phyloP scores from a whole-genome alignment of 225 moss, liverwort and hornwort genomes.

The Marchantia paleacea region DNA sequence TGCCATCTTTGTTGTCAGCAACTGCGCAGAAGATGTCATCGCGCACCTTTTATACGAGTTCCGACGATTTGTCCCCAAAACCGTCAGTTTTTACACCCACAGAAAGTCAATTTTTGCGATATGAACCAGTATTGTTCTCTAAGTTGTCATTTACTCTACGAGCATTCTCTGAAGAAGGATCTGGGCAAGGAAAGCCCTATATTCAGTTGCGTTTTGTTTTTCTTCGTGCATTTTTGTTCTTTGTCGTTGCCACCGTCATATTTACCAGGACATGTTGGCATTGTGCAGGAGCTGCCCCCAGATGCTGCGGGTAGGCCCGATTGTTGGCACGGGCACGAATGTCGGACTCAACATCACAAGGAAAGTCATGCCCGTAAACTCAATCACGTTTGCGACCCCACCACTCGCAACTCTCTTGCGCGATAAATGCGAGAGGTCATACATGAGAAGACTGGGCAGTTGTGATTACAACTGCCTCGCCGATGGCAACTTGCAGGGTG shows the following conservation, averaged over 20 bases:
- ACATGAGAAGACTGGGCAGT: background rate
- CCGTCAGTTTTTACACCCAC: constrained; percentile 20
- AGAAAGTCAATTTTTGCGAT: too few relatives aligned
- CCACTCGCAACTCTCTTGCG: background rate
- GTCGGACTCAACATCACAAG: constrained; percentile 49
- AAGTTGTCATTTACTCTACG: too few relatives aligned
- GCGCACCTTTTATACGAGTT: constrained; percentile 41
- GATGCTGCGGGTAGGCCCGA: constrained; percentile 48
- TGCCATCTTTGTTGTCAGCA: constrained; percentile 14
- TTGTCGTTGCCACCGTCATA: too few relatives aligned
- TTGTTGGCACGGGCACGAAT: constrained; percentile 53
- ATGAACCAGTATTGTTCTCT: background rate
- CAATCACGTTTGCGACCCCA: constrained; percentile 53
- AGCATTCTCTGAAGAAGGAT: too few relatives aligned
- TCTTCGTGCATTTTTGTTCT: background rate
- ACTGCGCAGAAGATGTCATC: constrained; percentile 40
- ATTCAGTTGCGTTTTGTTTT: background rate
- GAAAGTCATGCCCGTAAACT: constrained; percentile 42
- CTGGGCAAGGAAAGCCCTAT: background rate
- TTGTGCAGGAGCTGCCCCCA: constrained; percentile 48
- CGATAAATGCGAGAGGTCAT: background rate
- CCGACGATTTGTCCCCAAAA: constrained; percentile 33
- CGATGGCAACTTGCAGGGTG: background rate
- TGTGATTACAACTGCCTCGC: background rate
- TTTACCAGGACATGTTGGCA: too few relatives aligned